Conservation (phyloP, 441 rosid genomes). For the Pelargonium exstipulatum region DNA sequence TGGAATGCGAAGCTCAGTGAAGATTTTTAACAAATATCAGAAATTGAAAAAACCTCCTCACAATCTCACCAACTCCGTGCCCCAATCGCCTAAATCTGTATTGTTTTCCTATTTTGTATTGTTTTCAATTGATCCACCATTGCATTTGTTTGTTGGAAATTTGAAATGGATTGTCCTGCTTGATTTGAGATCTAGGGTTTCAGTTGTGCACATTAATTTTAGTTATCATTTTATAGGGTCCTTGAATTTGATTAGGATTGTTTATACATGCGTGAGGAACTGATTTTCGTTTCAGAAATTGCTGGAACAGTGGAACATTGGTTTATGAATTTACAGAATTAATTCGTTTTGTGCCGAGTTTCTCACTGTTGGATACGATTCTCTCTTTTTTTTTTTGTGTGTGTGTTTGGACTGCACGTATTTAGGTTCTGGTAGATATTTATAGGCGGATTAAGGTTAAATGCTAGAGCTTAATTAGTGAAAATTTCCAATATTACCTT, state of each 20-base stretch:
- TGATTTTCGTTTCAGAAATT: neutral
- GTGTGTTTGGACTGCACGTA: neutral
- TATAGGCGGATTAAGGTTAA: neutral
- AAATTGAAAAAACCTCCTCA: neutral
- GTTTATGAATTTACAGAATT: neutral
- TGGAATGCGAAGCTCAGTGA: constrained; percentile 3
- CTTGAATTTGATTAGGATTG: neutral
- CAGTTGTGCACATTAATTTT: neutral
- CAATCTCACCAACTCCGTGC: neutral
- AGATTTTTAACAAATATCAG: neutral
- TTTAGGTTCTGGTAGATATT: neutral
- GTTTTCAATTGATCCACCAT: neutral
- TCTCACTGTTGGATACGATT: neutral
- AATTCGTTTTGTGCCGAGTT: neutral
- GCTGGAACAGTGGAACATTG: neutral
- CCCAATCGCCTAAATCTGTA: neutral
- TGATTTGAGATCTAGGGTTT: neutral
- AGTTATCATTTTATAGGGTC: neutral
- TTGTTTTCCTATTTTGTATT: neutral
- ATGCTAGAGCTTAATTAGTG: neutral
- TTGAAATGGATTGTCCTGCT: neutral
- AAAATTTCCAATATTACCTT: neutral
- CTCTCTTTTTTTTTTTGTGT: neutral
- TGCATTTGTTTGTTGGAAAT: neutral
- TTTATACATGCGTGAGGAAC: too few species aligned